Evolutionary conservation across 2,329 filamentous ascomycete genomes (phyloP), one percentile per base, ranked within the genome.

Genomic region (Capronia americana): DNA sequence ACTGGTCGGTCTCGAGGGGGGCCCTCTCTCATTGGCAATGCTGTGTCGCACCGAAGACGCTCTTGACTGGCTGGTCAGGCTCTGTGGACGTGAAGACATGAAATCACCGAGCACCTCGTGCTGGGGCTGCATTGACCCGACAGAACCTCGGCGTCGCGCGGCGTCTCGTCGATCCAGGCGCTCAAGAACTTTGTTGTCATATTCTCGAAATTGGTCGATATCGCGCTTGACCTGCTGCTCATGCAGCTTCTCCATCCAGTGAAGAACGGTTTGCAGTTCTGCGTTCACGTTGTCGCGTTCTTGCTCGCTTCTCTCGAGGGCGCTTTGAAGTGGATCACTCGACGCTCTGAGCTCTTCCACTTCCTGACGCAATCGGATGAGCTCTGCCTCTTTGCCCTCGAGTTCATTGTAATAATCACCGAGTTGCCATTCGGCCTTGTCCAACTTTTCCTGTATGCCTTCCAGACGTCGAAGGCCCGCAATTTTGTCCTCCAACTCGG

Each of bases 211-310:
- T 55, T 66, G 58, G 20, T 61, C 64, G 30, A 28, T 46, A 46
- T 66, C 64, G 46, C 32, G 57, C 46, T 48, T 53, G 30, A 46
- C 24, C 12, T 62, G 54, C 60, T 66, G 50, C 60, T 41, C 30
- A 30, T 41, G 46, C 17, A 55, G 34, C 32, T 58, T 57, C 24
- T 58, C 44, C 17, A 66, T 34, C 64, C 64, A 66, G 10, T 10
- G 10, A 4, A 38, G 26, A 20, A 51, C 46, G 17, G n/a, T n/a
- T 10, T 57, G 28, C 14, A 65, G 30, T 12, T 61, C 50, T 14
- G 32, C 34, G 4, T 30, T 28, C 20, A 61, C 4, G 23, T 32
- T 34, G 34, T 61, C 38, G 41, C 28, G 48, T 60, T 61, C 28
- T n/a, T 41, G 20, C 41, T 65, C 32, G 23, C 23, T 57, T 28